Conservation (phyloP, 345 rosid species). For the Eucalyptus cloeziana region DNA sequence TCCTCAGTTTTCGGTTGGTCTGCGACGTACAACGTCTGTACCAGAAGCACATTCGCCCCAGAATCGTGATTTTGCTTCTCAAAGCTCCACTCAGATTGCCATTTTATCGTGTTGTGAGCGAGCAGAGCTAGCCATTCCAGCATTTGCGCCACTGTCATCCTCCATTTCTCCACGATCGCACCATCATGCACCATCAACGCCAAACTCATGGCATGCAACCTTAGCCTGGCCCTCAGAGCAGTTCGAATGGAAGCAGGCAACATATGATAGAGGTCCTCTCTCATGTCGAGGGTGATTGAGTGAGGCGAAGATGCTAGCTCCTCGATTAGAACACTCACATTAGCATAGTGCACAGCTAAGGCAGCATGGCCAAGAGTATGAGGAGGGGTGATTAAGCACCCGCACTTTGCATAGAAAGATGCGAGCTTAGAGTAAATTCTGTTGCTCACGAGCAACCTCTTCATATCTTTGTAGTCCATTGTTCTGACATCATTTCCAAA, state of each 20-base stretch:
- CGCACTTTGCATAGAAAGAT: constrained; percentile 11
- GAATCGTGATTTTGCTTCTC: constrained; percentile 25
- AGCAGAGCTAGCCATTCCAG: constrained; percentile 48
- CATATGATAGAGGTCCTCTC: constrained; percentile 45
- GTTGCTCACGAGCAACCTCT: neutral
- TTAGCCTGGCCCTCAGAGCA: constrained; percentile 25
- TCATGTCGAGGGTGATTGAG: constrained; percentile 17
- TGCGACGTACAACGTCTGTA: constrained; percentile 46
- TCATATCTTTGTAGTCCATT: neutral
- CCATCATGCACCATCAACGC: constrained; percentile 11
- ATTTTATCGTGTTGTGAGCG: constrained; percentile 37
- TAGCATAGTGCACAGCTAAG: constrained; percentile 43
- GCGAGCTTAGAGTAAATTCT: constrained; percentile 17
- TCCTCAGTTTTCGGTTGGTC: constrained; percentile 46
- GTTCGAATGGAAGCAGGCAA: constrained; percentile 21
- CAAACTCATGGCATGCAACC: constrained; percentile 1
- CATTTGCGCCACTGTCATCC: constrained; percentile 5
- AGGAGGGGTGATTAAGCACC: constrained; percentile 16
- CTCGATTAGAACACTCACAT: constrained; percentile 31
- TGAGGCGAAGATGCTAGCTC: constrained; percentile 29
- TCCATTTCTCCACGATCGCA: constrained; percentile 25
- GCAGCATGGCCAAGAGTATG: constrained; percentile 45
- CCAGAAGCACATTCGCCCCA: constrained; percentile 28
- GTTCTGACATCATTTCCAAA: constrained; percentile 7
- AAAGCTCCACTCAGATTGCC: constrained; percentile 40